Conservation (phyloP, 78 protist genomes). For the Protostelium mycophagum region DNA sequence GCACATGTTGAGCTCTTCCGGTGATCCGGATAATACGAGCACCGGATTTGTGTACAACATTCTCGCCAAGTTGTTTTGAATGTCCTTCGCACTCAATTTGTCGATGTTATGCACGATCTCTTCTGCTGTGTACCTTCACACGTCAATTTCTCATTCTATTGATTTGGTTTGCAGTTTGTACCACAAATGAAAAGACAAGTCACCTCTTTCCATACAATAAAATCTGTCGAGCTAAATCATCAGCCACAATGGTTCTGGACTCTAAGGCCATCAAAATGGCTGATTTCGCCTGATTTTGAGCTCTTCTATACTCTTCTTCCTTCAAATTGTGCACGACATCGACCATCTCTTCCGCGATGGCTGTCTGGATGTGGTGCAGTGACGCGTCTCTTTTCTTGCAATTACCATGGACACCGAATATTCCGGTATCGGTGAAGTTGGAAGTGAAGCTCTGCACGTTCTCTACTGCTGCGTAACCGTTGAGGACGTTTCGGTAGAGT, state of each 20-base stretch:
- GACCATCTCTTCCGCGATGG: neutral
- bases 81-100: neutral
- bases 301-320: neutral
- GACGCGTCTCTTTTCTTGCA: neutral
- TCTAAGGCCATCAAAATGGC: neutral
- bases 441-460: neutral
- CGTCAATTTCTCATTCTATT: neutral
- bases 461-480: neutral
- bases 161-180: too few relatives aligned
- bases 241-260: neutral
- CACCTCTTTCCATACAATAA: neutral
- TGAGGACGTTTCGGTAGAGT: neutral
- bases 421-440: neutral
- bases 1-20: neutral
- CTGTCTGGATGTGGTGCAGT: neutral
- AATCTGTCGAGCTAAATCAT: neutral
- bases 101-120: neutral
- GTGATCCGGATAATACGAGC: neutral
- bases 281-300: neutral
- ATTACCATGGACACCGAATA: neutral
- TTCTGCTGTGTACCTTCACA: neutral
- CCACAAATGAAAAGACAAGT: neutral
- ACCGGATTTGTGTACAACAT: neutral
- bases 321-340: neutral
- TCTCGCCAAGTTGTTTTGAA: neutral